phyloP scores from a whole-genome alignment of 805 yeast genomes.

The Starmerella asiatica region DNA sequence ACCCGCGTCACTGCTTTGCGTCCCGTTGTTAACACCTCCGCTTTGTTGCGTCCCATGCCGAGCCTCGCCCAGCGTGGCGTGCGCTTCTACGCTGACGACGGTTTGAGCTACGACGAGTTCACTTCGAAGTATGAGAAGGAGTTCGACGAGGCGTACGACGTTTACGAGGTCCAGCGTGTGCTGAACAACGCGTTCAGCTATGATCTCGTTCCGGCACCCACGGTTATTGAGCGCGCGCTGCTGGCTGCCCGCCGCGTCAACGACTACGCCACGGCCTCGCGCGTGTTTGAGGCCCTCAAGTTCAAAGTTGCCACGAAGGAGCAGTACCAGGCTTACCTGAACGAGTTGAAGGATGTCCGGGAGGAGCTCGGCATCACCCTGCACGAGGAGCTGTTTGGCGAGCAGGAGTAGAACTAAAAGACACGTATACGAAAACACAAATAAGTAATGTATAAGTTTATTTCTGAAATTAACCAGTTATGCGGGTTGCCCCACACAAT shows the following conservation, averaged over 20 bases:
- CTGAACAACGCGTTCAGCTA: slow-evolving; percentile 96
- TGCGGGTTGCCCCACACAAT: too few relatives aligned
- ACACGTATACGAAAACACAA: too few relatives aligned
- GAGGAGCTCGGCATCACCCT: slow-evolving; percentile 85
- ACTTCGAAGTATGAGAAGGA: slow-evolving; percentile 71
- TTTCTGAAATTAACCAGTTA: too few relatives aligned
- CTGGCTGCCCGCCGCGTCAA: slow-evolving; percentile 98
- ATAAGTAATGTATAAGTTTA: too few relatives aligned
- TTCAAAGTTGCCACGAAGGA: slow-evolving; percentile 89
- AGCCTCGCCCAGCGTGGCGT: slow-evolving; percentile 6
- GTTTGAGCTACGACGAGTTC: slow-evolving; percentile 25
- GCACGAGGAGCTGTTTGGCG: slow-evolving; percentile 67
- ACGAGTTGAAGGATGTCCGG: slow-evolving; percentile 83
- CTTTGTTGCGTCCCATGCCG: slow-evolving; percentile 13
- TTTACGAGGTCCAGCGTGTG: slow-evolving; percentile 82
- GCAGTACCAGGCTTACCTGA: slow-evolving; percentile 92
- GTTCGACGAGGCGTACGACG: slow-evolving; percentile 83
- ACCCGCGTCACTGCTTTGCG: slow-evolving; percentile 11
- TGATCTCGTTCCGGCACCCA: slow-evolving; percentile 97
- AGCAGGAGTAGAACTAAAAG: slow-evolving; percentile 16
- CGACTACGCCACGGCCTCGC: slow-evolving; percentile 96
- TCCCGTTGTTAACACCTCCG: too few relatives aligned
- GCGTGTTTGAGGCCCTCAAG: slow-evolving; percentile 91
- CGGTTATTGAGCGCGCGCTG: slow-evolving; percentile 87
- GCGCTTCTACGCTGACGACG: slow-evolving; percentile 17